Base-by-base conservation (phyloP, 305 asterid species). In the Rubia peregrina region DNA sequence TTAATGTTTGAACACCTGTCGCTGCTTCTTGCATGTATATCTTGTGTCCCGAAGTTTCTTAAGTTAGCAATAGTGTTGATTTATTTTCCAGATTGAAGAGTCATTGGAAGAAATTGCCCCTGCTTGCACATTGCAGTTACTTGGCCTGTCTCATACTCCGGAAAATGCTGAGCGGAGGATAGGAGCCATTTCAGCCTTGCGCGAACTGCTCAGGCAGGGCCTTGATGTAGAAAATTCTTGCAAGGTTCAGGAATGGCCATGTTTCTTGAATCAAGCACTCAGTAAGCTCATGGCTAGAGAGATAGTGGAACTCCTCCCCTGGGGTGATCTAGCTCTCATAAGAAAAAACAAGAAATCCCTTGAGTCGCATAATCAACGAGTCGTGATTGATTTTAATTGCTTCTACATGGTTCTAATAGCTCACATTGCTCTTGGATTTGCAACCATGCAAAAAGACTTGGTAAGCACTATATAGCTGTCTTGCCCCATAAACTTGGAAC, bases 81-180 rank as follows among this genome's bases (percentile, higher is more conserved):
- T 81, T 74, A 74, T 71, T 80, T 51, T 57, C 70, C 78, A 95
- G 99, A 95, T 95, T 68, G 98, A 95, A 85, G 98, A 95, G 78
- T 92, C 97, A 61, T 79, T 95, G 86, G 98, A 92, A 86, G 95
- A 95, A 83, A 88, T 95, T 79, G 99, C 98, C 61, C 98, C 99
- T 51, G 96, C 94, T 71, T 95, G 99, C 85, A 90, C 99, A 9
- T 74, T 92, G 90, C 97, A 95, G 88, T 84, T 92, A 76, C 78
- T 92, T 76, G 92, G 96, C 78, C 84, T 90, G 95, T 96, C 97
- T 79, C 90, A 75, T 73, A 78, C 89, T 19, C 98, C 97, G 83
- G 99, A 92, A 86, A 90, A 95, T 84, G 95, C 96, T 77, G 98
- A 92, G 71, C 84, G 98, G 70, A 88, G 98, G 80, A 74, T 83